Conservation (phyloP, 140 eudicot species). For the Cichorium intybus region DNA sequence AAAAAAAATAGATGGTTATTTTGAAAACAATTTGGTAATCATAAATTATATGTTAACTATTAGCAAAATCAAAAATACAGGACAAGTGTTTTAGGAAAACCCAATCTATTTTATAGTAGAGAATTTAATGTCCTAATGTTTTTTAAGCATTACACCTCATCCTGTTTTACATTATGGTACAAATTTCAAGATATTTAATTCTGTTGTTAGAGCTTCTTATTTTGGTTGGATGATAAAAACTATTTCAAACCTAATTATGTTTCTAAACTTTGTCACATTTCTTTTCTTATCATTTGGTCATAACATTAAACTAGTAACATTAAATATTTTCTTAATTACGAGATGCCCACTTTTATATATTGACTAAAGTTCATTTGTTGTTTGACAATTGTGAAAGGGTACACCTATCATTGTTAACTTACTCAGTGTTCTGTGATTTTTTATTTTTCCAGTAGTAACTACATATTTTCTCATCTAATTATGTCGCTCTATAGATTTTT, state of each 20-base stretch:
- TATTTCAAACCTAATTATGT: neutral
- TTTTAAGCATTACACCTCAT: neutral
- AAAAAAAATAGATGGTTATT: neutral
- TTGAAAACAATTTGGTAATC: neutral
- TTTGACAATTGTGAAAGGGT: slow-evolving; percentile 2
- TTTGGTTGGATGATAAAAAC: neutral
- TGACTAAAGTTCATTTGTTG: neutral
- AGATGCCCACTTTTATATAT: neutral
- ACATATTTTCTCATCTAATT: neutral
- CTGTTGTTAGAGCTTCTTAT: neutral
- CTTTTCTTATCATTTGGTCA: neutral
- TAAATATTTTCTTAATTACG: neutral
- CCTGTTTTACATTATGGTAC: neutral
- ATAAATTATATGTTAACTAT: too few relatives aligned
- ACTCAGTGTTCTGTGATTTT: neutral
- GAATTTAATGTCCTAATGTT: neutral
- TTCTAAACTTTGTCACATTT: neutral
- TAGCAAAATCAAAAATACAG: neutral
- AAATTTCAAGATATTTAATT: slow-evolving; percentile 7
- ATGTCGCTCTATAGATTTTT: neutral
- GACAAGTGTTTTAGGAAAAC: neutral
- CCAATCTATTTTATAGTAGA: neutral
- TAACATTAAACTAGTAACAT: neutral
- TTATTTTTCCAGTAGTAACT: neutral
- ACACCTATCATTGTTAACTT: neutral